Conservation (phyloP, 306 rosid species). For the Vigna hirtella region DNA sequence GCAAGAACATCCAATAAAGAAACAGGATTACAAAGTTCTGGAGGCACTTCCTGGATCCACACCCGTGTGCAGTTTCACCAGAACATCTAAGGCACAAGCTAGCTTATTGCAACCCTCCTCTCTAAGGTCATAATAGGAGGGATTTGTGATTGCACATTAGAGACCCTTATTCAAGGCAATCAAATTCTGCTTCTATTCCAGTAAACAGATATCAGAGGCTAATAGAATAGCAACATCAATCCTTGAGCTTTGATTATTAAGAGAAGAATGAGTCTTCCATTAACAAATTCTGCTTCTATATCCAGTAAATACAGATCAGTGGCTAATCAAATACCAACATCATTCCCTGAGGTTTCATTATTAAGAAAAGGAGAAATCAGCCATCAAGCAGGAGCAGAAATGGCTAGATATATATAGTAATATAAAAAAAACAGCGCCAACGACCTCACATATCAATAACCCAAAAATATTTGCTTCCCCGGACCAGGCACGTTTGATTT, state of each 20-base stretch:
- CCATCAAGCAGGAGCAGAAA: background rate
- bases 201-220: background rate
- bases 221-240: background rate
- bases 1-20: conserved; percentile 15
- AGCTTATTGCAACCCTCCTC: conserved; percentile 10
- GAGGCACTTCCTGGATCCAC: background rate
- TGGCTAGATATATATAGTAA: too few species aligned
- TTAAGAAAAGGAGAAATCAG: background rate
- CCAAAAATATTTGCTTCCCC: background rate
- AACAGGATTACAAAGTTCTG: conserved; percentile 1
- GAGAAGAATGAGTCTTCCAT: background rate
- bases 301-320: background rate
- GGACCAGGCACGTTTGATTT: background rate
- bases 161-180: background rate
- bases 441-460: background rate
- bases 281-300: background rate
- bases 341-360: background rate
- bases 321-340: background rate
- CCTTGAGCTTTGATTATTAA: background rate
- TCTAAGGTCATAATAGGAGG: background rate
- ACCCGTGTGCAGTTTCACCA: background rate
- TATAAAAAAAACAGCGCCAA: background rate
- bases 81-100: conserved; percentile 13
- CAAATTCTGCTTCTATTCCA: background rate
- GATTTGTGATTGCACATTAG: background rate